Evolutionary conservation across 352 stramenopile species (phyloP), one percentile per base, ranked within the genome.

Genomic region (Phytophthora sojae): DNA sequence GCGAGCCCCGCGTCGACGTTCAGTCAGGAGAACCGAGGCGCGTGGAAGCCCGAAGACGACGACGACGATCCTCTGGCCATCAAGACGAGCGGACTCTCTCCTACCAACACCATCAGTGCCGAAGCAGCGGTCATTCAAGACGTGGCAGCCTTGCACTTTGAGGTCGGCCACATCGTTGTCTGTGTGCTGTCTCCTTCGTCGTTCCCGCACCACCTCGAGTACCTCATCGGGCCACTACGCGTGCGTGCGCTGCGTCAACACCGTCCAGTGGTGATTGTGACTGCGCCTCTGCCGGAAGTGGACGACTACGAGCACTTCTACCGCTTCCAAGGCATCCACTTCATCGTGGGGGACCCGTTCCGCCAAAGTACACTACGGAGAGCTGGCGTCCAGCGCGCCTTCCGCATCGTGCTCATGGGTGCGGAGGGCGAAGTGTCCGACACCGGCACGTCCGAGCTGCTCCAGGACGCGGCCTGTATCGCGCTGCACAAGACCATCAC

Each of bases 141-240:
- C 44, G 71, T 91, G 26, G 51, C 42, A 0, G 72, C 78, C 6
- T 70, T 94, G 49, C 67, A 81, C 8, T 67, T 90, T 4, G 71
- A 81, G 0, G 64, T 75, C 5, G 59, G 73, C 0, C 86, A 90
- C 51, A 90, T 95, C 47, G 77, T 93, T 8, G 73, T 95, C 2
- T 94, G 85, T 19, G 73, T 94, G 1, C 57, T 92, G 14, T 91
- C 88, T 0, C 52, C 73, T 1, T 83, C 66, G 29, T 72, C 78
- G 4, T 95, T 94, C 42, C 86, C 86, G n/a, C 77, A 92, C 54
- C 82, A 95, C 45, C 75, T 94, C 11, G 86, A 94, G 71, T 95
- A 93, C 63, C 69, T 95, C n/a, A 83, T 94, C 52, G 88, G 88
- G 0, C 88, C 88, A 3, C 56, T 95, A 25, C 86, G 88, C 6